These are phyloP conservation scores for Colletotrichum sp. DNA, from an alignment of 2,329 filamentous ascomycete species.

Conservation along the genomic window DNA sequence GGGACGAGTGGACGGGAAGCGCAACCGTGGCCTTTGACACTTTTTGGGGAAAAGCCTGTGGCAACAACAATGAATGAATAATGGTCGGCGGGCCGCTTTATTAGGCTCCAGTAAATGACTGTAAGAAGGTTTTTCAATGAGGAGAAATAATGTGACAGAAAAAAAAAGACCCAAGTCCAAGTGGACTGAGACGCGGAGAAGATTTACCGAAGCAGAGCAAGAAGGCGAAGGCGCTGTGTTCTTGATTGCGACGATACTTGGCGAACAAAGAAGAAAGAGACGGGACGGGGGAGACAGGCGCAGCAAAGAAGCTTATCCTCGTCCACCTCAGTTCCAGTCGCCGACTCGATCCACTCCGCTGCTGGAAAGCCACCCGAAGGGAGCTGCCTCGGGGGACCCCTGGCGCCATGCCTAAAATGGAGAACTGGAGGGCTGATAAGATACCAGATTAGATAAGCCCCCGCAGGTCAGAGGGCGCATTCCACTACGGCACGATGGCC, in stretches of 20 bases:
- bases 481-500: background rate
- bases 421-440: background rate
- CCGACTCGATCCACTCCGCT: background rate
- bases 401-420: conserved; percentile 20
- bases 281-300: background rate
- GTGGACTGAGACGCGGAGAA: conserved; percentile 5
- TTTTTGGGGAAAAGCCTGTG: conserved; percentile 8
- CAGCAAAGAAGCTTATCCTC: conserved; percentile 18
- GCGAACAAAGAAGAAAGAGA: background rate
- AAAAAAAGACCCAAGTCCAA: background rate
- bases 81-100: background rate
- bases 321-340: background rate
- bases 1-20: conserved; percentile 8
- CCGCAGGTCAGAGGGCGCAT: background rate
- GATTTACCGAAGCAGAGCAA: background rate
- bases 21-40: conserved; percentile 22
- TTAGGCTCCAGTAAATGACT: background rate
- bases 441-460: conserved; percentile 15
- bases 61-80: conserved; percentile 15
- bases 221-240: background rate
- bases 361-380: conserved; percentile 1
- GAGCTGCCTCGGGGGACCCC: conserved; percentile 16
- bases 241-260: conserved; percentile 14
- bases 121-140: background rate
- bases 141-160: background rate